Evolutionary conservation across 768 basidiomycete species (phyloP).

Genomic region (Cyclocybe aegerita): DNA sequence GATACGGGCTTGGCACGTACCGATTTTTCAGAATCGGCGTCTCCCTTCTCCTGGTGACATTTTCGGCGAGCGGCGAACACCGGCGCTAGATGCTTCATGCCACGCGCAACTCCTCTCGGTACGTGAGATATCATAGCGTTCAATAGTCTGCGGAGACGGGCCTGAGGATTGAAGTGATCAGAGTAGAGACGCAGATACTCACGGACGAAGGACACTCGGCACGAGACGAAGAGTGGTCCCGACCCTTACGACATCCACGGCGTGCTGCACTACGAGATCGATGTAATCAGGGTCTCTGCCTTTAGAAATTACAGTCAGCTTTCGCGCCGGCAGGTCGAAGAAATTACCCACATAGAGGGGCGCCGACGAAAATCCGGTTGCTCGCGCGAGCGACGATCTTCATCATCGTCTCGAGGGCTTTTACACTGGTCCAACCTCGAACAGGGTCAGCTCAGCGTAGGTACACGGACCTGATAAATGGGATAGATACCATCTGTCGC

Average conservation of each 20-base stretch:
- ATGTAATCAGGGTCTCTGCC: slow-evolving; percentile 14
- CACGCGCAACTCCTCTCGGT: too few relatives aligned
- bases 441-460: too few relatives aligned
- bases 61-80: too few relatives aligned
- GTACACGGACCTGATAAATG: too few relatives aligned
- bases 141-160: neutral
- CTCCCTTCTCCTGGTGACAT: too few relatives aligned
- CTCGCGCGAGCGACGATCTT: slow-evolving; percentile 33
- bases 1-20: too few relatives aligned
- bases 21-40: too few relatives aligned
- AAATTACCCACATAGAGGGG: slow-evolving; percentile 36
- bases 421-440: slow-evolving; percentile 10
- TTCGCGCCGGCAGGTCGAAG: neutral
- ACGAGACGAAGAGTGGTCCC: slow-evolving; percentile 9
- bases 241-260: slow-evolving; percentile 9
- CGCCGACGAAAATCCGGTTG: slow-evolving; percentile 44
- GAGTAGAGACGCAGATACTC: neutral
- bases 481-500: too few relatives aligned
- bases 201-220: slow-evolving; percentile 16
- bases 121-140: too few relatives aligned
- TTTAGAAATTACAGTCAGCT: neutral
- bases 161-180: neutral
- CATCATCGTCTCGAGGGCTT: slow-evolving; percentile 23
- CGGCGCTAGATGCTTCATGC: too few relatives aligned
- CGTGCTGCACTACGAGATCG: slow-evolving; percentile 9